Percentiles rank a stretch among this genome's conserved stretches.
Evolutionary conservation across 2,329 filamentous ascomycete genomes (phyloP).

Genomic region (Fusarium sp.): DNA sequence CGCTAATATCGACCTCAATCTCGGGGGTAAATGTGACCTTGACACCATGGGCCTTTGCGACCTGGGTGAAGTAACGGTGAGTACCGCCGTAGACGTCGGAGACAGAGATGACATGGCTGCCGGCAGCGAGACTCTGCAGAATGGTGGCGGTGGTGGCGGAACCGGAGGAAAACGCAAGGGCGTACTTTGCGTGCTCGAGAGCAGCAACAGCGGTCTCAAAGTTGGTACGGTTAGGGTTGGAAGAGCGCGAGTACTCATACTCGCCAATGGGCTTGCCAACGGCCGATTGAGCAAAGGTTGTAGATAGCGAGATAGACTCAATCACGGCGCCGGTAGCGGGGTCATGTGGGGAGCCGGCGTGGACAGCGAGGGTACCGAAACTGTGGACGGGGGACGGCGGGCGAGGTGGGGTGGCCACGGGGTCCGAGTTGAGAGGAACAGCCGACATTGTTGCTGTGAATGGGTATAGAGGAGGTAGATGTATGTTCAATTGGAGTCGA

Average conservation of each 20-base stretch:
- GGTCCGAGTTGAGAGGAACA: constrained; percentile 57
- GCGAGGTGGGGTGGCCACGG: constrained; percentile 81
- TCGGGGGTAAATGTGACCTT: constrained; percentile 93
- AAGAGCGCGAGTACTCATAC: constrained; percentile 94
- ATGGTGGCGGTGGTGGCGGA: constrained; percentile 94
- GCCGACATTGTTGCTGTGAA: constrained; percentile 41
- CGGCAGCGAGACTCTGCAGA: constrained; percentile 90
- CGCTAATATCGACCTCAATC: constrained; percentile 89
- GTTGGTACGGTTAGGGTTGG: constrained; percentile 95
- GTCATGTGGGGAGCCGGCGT: constrained; percentile 93
- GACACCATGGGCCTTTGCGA: constrained; percentile 93
- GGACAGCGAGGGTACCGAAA: constrained; percentile 95
- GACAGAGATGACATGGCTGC: constrained; percentile 95
- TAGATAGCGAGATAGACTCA: constrained; percentile 94
- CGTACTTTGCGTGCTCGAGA: constrained; percentile 92
- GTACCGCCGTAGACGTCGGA: constrained; percentile 99
- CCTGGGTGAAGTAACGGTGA: constrained; percentile 98
- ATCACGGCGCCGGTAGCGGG: constrained; percentile 95
- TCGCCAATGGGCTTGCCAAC: constrained; percentile 89
- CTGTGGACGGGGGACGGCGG: constrained; percentile 80
- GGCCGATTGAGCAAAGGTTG: constrained; percentile 92
- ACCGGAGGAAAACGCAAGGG: constrained; percentile 94
- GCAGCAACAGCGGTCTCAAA: constrained; percentile 94
- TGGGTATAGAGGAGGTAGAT: constrained; percentile 2
- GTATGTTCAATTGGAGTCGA: neutral